These are phyloP conservation scores for Lolium perenne DNA, from an alignment of 176 grass and related monocot species.

Conservation along the genomic window DNA sequence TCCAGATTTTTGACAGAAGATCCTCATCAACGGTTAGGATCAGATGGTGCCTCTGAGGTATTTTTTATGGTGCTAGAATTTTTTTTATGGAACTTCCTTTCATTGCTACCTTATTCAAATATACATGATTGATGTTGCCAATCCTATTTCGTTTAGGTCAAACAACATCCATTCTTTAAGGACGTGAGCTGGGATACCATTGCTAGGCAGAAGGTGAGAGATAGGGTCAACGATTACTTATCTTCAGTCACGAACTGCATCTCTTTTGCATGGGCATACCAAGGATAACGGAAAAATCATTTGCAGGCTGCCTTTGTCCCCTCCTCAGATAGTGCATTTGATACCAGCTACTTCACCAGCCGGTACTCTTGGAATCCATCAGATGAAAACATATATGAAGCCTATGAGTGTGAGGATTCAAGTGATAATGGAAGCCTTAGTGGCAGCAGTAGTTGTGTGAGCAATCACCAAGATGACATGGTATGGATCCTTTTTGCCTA, in stretches of 20 bases:
- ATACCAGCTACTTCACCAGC: conserved; percentile 99
- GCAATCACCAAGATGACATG: conserved; percentile 93
- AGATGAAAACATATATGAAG: conserved; percentile 92
- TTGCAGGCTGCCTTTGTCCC: conserved; percentile 98
- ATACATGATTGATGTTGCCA: conserved; percentile 46
- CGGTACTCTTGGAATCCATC: conserved; percentile 99
- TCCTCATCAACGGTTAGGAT: conserved; percentile 94
- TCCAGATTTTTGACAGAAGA: conserved; percentile 96
- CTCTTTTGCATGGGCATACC: conserved; percentile 26
- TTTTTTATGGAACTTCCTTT: conserved; percentile 38
- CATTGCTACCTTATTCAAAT: conserved; percentile 42
- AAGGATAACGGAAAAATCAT: conserved; percentile 47
- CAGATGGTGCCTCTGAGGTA: conserved; percentile 95
- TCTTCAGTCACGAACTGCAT: conserved; percentile 21
- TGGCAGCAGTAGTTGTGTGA: conserved; percentile 92
- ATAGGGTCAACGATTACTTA: conserved; percentile 37
- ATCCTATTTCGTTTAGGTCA: conserved; percentile 73
- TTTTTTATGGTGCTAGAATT: conserved; percentile 40
- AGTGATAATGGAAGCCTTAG: conserved; percentile 97
- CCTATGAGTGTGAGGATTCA: conserved; percentile 85
- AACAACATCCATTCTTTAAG: conserved; percentile 93
- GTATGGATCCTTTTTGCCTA: conserved; percentile 51
- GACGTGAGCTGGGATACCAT: conserved; percentile 97
- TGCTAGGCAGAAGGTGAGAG: conserved; percentile 94
- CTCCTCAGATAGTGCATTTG: conserved; percentile 85